These are phyloP conservation scores for Sphaerobolus stellatus DNA, from an alignment of 1,284 basidiomycete genomes.

Conservation along the genomic window DNA sequence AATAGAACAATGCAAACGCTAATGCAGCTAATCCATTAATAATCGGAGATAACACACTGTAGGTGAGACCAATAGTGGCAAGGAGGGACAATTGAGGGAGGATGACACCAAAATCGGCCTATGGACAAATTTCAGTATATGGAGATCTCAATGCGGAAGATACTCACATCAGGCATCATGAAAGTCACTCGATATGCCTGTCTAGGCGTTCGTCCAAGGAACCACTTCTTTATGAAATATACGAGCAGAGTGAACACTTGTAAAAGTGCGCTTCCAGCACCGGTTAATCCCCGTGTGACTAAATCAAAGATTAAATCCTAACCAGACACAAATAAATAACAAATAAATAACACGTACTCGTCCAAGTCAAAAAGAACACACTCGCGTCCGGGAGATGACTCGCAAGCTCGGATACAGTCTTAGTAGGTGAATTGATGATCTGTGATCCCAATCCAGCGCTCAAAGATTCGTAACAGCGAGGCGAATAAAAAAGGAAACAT, in stretches of 20 bases:
- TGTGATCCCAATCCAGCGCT: slow-evolving; percentile 20
- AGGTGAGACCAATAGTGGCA: slow-evolving; percentile 57
- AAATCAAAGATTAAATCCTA: neutral
- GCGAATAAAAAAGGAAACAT: slow-evolving; percentile 12
- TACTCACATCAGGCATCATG: slow-evolving; percentile 24
- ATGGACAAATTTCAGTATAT: no score
- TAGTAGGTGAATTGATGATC: slow-evolving; percentile 52
- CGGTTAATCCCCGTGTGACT: slow-evolving; percentile 54
- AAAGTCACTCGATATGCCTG: slow-evolving; percentile 43
- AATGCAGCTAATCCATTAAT: slow-evolving; percentile 68
- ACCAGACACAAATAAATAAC: neutral
- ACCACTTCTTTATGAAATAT: slow-evolving; percentile 65
- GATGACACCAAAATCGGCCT: slow-evolving; percentile 46
- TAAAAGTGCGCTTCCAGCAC: slow-evolving; percentile 56
- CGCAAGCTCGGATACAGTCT: slow-evolving; percentile 53
- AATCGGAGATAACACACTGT: slow-evolving; percentile 72
- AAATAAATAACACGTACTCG: slow-evolving; percentile 38
- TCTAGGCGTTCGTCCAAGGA: slow-evolving; percentile 53
- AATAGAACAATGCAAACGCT: slow-evolving; percentile 62
- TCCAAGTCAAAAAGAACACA: slow-evolving; percentile 79
- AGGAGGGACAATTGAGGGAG: slow-evolving; percentile 50
- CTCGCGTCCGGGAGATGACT: slow-evolving; percentile 67
- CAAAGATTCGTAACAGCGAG: neutral
- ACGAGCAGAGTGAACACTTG: slow-evolving; percentile 62
- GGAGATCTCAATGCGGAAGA: no score